phyloP scores from a whole-genome alignment of 257 asterid species.

The Lantana camara region DNA sequence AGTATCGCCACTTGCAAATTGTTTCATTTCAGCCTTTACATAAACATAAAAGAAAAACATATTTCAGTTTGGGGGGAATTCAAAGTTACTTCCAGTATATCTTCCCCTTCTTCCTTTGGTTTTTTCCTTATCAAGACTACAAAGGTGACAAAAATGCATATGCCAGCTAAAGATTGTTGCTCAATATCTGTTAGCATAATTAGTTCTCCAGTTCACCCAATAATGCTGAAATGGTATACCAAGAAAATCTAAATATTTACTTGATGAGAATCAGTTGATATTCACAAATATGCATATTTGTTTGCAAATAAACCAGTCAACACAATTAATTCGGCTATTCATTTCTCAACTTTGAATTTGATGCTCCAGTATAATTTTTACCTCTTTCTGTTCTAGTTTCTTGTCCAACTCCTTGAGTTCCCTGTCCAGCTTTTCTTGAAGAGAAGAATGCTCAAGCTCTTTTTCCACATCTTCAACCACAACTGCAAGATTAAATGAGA shows the following conservation, averaged over 20 bases:
- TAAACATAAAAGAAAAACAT: slow-evolving; percentile 5
- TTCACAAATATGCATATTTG: background rate
- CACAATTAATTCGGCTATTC: background rate
- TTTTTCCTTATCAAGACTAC: too few relatives aligned
- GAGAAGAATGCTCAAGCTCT: slow-evolving; percentile 89
- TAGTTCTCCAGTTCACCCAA: too few relatives aligned
- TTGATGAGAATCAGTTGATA: too few relatives aligned
- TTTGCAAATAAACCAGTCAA: background rate
- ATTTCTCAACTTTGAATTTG: background rate
- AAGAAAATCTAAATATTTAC: too few relatives aligned
- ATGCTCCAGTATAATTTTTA: slow-evolving; percentile 33
- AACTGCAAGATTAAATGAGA: slow-evolving; percentile 44
- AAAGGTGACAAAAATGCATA: too few relatives aligned
- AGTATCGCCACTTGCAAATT: slow-evolving; percentile 59
- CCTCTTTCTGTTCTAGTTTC: slow-evolving; percentile 93
- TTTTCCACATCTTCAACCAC: slow-evolving; percentile 76
- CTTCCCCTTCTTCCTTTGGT: too few relatives aligned
- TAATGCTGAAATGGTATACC: too few relatives aligned
- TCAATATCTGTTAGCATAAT: background rate
- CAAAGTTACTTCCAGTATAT: too few relatives aligned
- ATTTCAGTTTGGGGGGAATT: slow-evolving; percentile 16
- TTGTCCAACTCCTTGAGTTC: slow-evolving; percentile 92
- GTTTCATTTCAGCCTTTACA: slow-evolving; percentile 90
- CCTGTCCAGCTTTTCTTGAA: slow-evolving; percentile 79
- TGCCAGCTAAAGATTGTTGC: too few relatives aligned